phyloP scores from a whole-genome alignment of 2,329 filamentous ascomycete species.

The Nigrograna mackinnonii region DNA sequence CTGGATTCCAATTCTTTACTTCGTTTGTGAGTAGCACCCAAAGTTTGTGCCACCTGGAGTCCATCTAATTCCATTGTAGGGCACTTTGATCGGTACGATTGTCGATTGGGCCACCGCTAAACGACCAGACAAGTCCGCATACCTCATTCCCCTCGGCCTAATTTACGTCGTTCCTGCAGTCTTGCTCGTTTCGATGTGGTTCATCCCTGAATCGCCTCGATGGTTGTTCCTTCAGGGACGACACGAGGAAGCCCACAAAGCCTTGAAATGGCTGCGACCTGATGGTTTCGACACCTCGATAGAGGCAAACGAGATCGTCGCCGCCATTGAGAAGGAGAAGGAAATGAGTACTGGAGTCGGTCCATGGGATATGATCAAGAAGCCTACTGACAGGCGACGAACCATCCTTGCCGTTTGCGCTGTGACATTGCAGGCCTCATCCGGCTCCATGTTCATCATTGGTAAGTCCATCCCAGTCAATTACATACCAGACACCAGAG shows the following conservation, averaged over 20 bases:
- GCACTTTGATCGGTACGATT: slow-evolving; percentile 51
- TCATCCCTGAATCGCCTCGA: slow-evolving; percentile 34
- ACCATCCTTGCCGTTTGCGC: slow-evolving; percentile 39
- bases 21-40: slow-evolving; percentile 38
- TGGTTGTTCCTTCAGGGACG: slow-evolving; percentile 37
- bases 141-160: slow-evolving; percentile 55
- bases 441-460: slow-evolving; percentile 42
- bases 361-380: slow-evolving; percentile 40
- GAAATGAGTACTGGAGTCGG: slow-evolving; percentile 28
- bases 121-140: slow-evolving; percentile 36
- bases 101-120: slow-evolving; percentile 55
- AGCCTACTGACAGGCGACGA: slow-evolving; percentile 36
- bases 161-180: slow-evolving; percentile 53
- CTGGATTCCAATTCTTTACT: slow-evolving; percentile 54
- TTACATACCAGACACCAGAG: background rate
- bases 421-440: slow-evolving; percentile 40
- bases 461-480: slow-evolving; percentile 30
- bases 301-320: slow-evolving; percentile 32
- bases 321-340: slow-evolving; percentile 37
- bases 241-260: slow-evolving; percentile 39
- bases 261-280: slow-evolving; percentile 41
- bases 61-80: slow-evolving; percentile 13
- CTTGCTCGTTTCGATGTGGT: slow-evolving; percentile 43
- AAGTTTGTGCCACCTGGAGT: background rate
- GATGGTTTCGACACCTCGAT: slow-evolving; percentile 42